These are phyloP conservation scores for Lepiota brunneoincarnata DNA, from an alignment of 768 basidiomycete genomes.

Conservation along the genomic window DNA sequence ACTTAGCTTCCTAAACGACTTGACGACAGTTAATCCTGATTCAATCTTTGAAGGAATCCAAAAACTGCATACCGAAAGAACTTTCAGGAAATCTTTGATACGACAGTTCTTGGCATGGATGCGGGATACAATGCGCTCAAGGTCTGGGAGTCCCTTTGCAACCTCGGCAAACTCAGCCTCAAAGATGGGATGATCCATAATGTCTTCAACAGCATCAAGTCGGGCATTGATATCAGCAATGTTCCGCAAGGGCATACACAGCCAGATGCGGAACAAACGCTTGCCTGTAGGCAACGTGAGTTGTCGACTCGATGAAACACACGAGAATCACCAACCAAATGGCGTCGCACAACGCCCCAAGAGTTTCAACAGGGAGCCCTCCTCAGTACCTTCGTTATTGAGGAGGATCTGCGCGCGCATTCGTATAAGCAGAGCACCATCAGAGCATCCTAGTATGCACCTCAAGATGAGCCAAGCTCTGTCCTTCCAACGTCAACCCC, in stretches of 20 bases:
- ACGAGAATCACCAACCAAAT: constrained; percentile 57
- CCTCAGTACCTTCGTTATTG: constrained; percentile 92
- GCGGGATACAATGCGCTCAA: constrained; percentile 91
- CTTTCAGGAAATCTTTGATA: constrained; percentile 84
- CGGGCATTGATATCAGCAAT: constrained; percentile 85
- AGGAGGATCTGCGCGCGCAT: constrained; percentile 57
- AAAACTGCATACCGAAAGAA: constrained; percentile 61
- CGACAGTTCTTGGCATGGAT: constrained; percentile 92
- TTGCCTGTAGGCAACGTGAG: constrained; percentile 58
- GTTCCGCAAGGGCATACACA: constrained; percentile 87
- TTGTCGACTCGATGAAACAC: background rate
- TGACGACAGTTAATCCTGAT: background rate
- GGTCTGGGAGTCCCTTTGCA: constrained; percentile 83
- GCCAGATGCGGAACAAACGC: constrained; percentile 94
- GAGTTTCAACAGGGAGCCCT: constrained; percentile 83
- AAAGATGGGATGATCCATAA: constrained; percentile 78
- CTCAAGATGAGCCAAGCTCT: constrained; percentile 94
- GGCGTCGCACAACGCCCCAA: constrained; percentile 86
- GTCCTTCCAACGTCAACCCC: constrained; percentile 87
- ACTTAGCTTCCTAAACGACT: constrained; percentile 78
- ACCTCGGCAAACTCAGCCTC: constrained; percentile 71
- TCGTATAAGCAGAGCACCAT: background rate
- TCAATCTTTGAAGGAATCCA: background rate
- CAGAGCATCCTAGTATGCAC: constrained; percentile 33
- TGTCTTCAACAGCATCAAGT: constrained; percentile 91